phyloP scores from a whole-genome alignment of 257 asterid species.

The Forsythia suspensa region DNA sequence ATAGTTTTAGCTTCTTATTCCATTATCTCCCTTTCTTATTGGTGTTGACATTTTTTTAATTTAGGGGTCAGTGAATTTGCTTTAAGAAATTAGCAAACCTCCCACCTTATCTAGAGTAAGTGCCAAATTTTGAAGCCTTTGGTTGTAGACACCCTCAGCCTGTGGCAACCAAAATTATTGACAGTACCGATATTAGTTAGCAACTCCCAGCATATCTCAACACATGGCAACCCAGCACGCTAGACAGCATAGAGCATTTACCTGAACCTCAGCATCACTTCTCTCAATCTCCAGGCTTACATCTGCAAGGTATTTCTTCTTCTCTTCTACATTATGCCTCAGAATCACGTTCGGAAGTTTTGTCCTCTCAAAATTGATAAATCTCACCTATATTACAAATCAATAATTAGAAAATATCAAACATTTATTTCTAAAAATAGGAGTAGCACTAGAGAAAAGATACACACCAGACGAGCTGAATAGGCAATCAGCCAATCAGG shows the following conservation, averaged over 20 bases:
- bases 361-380: conserved; percentile 93
- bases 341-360: conserved; percentile 82
- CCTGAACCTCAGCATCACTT: conserved; percentile 99
- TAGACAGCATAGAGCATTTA: conserved; percentile 19
- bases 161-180: conserved; percentile 32
- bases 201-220: conserved; percentile 1
- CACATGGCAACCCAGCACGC: conserved; percentile 1
- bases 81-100: conserved; percentile 4
- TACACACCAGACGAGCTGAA: conserved; percentile 81
- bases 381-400: conserved; percentile 74
- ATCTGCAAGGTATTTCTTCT: conserved; percentile 83
- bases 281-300: conserved; percentile 79
- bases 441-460: conserved; percentile 18
- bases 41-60: not conserved
- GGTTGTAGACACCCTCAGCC: conserved; percentile 99
- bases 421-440: not conserved
- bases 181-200: conserved; percentile 8
- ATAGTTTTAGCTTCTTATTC: conserved; percentile 5
- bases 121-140: conserved; percentile 97
- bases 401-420: conserved; percentile 22
- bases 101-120: conserved; percentile 93
- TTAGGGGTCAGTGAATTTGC: conserved; percentile 1
- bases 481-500: conserved; percentile 98
- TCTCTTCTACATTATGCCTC: conserved; percentile 87
- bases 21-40: not conserved